These are phyloP conservation scores for Gastrodia elata DNA, from an alignment of 106 monocot genomes.

Conservation along the genomic window DNA sequence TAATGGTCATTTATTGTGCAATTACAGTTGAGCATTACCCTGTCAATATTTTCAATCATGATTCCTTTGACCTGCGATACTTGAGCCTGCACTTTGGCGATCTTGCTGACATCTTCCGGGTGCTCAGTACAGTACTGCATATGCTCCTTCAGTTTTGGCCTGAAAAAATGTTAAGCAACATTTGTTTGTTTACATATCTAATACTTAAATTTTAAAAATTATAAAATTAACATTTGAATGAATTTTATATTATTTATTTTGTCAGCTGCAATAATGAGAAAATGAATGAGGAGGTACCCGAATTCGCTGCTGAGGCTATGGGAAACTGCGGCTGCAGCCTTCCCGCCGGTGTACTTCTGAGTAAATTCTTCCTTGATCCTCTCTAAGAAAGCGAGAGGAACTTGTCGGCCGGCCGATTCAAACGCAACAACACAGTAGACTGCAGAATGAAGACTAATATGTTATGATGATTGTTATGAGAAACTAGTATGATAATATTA, in stretches of 20 bases:
- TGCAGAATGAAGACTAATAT: conserved; percentile 2
- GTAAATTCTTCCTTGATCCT: conserved; percentile 76
- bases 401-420: conserved; percentile 62
- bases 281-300: conserved; percentile 23
- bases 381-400: conserved; percentile 71
- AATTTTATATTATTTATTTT: background rate
- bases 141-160: conserved; percentile 76
- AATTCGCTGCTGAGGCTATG: conserved; percentile 63
- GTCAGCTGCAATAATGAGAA: background rate
- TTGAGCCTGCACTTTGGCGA: conserved; percentile 77
- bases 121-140: conserved; percentile 84
- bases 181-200: background rate
- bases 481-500: background rate
- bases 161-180: conserved; percentile 8
- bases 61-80: conserved; percentile 83
- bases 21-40: conserved; percentile 23
- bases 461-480: background rate
- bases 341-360: conserved; percentile 69
- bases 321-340: conserved; percentile 56
- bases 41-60: conserved; percentile 86
- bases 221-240: background rate
- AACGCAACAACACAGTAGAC: conserved; percentile 31
- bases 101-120: conserved; percentile 73
- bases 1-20: too few relatives aligned
- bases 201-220: too few relatives aligned